phyloP scores from a whole-genome alignment of 257 asterid species.

The Thymus quinquecostatus region DNA sequence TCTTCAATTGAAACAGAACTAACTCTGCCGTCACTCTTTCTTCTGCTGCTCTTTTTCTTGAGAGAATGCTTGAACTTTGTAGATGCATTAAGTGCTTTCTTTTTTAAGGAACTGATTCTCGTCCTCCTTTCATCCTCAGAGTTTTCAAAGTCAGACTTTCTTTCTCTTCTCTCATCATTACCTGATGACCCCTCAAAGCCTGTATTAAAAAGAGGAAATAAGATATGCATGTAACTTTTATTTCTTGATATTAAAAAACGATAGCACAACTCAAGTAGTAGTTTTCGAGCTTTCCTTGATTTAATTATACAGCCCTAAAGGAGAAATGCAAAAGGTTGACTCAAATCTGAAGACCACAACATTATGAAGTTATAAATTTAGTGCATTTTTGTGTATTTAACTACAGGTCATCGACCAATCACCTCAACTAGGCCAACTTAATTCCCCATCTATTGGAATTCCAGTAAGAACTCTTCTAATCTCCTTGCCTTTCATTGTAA shows the following conservation, averaged over 20 bases:
- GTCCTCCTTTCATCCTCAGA: constrained; percentile 97
- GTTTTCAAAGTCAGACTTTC: constrained; percentile 89
- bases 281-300: constrained; percentile 16
- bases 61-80: constrained; percentile 92
- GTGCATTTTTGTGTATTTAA: not conserved
- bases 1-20: constrained; percentile 94
- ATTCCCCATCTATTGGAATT: not conserved
- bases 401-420: constrained; percentile 17
- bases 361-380: not conserved
- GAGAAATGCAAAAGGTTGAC: constrained; percentile 2
- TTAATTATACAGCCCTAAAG: constrained; percentile 8
- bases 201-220: constrained; percentile 38
- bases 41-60: constrained; percentile 83
- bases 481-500: not conserved
- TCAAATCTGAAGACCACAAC: not conserved
- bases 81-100: constrained; percentile 95
- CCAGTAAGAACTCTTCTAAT: not conserved
- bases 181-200: constrained; percentile 96
- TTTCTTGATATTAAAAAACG: not conserved
- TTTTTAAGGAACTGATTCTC: constrained; percentile 78
- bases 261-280: not conserved
- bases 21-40: constrained; percentile 81
- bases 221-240: not conserved
- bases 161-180: constrained; percentile 81
- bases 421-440: not conserved